Evolutionary conservation across 129 eudicot genomes (phyloP).

Genomic region (Chrysanthemum seticuspe): DNA sequence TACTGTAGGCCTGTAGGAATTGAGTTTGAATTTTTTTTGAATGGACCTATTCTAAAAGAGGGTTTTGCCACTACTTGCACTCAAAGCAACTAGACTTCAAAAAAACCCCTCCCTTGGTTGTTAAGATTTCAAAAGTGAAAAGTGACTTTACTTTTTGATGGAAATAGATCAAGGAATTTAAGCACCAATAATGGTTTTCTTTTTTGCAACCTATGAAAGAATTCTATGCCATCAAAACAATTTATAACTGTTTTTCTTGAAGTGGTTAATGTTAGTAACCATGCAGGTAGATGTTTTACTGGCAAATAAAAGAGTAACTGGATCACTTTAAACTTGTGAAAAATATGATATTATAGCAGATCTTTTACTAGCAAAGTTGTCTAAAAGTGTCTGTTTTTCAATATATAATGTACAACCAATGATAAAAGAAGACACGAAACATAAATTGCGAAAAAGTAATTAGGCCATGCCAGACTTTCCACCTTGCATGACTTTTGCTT

Average conservation of each 20-base stretch:
- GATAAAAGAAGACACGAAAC: conserved; percentile 8
- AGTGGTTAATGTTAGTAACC: too few relatives aligned
- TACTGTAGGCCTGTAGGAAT: neutral
- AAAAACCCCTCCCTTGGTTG: conserved; percentile 33
- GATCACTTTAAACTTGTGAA: conserved; percentile 17
- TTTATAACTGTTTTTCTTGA: too few relatives aligned
- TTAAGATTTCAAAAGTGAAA: conserved; percentile 37
- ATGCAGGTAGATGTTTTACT: neutral
- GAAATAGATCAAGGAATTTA: neutral
- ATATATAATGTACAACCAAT: neutral
- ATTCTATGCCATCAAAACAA: too few relatives aligned
- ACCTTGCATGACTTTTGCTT: conserved; percentile 40
- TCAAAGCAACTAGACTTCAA: conserved; percentile 30
- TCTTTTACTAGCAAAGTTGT: neutral
- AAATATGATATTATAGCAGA: neutral
- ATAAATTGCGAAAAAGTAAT: conserved; percentile 18
- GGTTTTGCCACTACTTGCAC: conserved; percentile 30
- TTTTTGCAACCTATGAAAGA: too few relatives aligned
- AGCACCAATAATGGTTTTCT: conserved; percentile 18
- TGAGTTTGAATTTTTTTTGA: conserved; percentile 5
- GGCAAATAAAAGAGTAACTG: neutral
- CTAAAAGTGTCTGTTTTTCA: neutral
- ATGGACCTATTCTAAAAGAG: conserved; percentile 25
- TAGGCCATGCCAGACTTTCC: conserved; percentile 51
- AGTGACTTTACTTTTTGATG: conserved; percentile 22